Evolutionary conservation across 768 basidiomycete species (phyloP), one percentile per base, ranked within the genome.

Genomic region (Tulasnella calospora): DNA sequence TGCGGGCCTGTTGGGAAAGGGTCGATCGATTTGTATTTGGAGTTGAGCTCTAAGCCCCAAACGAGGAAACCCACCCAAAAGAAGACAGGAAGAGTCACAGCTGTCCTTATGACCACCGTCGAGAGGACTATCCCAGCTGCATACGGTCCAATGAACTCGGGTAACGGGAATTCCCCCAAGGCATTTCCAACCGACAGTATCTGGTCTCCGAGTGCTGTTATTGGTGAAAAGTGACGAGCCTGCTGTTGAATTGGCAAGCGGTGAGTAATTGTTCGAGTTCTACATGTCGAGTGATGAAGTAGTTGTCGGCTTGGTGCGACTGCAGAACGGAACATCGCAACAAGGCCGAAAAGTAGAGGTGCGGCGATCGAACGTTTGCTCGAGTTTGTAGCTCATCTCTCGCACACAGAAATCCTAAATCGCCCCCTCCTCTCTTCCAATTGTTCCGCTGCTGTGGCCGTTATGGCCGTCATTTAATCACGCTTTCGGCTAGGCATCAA

Each of bases 111-210:
- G 3, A 36, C 38, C 8, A 77, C 17, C 10, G 76, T 77, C 15
- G 76, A 46, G 35, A 77, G 21, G 13, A 77, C 35, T 6, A 77
- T 77, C 36, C 76, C 67, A 9, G 40, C 33, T 27, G 76, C 69
- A 70, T 71, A 77, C 41, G 76, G 76, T 2, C 76, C 76, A 33
- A 77, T 41, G 41, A 70, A 70, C n/a, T 72, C 76, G 3, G 76
- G 67, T 12, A 77, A 41, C 33, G 76, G 76, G 35, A 77, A 19
- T 30, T 70, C 23, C 21, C 12, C 17, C 27, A 77, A 35, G 5
- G 33, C 36, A 69, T 71, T 71, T 15, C 77, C 77, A 0, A 78
- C 40, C 1, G 41, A 27, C 17, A 78, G 33, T 23, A 78, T 73
- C 19, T 57, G 70, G 40, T 78, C 69, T 27, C 69, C 69, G 27